A percentile compares a stretch with the other conserved stretches of the same genome.
These are phyloP conservation scores for Crithidia fasciculata DNA, from an alignment of 208 protist genomes.

Conservation along the genomic window DNA sequence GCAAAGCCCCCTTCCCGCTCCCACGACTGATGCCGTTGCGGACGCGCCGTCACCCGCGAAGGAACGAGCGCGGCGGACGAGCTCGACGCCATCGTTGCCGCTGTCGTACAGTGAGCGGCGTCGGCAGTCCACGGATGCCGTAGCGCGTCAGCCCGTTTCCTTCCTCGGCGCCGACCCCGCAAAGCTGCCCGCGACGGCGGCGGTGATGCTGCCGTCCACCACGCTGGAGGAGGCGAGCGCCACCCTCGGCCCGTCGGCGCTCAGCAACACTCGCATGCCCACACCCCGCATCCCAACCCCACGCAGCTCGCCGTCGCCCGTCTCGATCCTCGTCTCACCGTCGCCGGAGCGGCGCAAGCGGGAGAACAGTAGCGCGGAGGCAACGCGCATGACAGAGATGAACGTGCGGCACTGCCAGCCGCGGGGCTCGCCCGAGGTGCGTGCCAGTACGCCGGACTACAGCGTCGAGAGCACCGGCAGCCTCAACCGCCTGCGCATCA, in stretches of 20 bases:
- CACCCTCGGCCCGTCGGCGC: slow-evolving; percentile 14
- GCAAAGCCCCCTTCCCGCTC: not conserved
- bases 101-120: slow-evolving; percentile 22
- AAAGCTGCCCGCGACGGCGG: not conserved
- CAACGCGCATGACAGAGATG: slow-evolving; percentile 7
- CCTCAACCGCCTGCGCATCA: slow-evolving; percentile 48
- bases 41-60: not conserved
- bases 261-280: slow-evolving; percentile 29
- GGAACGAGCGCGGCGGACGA: not conserved
- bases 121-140: slow-evolving; percentile 1
- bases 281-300: slow-evolving; percentile 14
- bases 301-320: slow-evolving; percentile 10
- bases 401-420: slow-evolving; percentile 1
- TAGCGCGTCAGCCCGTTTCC: slow-evolving; percentile 22
- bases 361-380: slow-evolving; percentile 2
- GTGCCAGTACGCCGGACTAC: slow-evolving; percentile 23
- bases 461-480: slow-evolving; percentile 30
- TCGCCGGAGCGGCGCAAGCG: slow-evolving; percentile 21
- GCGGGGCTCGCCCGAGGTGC: slow-evolving; percentile 8
- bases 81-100: not conserved
- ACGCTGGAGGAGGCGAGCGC: slow-evolving; percentile 21
- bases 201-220: not conserved
- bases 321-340: slow-evolving; percentile 26
- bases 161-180: slow-evolving; percentile 21
- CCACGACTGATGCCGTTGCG: not conserved